Evolutionary conservation across 208 protist genomes (phyloP).

Genomic region (Crithidia bombi): DNA sequence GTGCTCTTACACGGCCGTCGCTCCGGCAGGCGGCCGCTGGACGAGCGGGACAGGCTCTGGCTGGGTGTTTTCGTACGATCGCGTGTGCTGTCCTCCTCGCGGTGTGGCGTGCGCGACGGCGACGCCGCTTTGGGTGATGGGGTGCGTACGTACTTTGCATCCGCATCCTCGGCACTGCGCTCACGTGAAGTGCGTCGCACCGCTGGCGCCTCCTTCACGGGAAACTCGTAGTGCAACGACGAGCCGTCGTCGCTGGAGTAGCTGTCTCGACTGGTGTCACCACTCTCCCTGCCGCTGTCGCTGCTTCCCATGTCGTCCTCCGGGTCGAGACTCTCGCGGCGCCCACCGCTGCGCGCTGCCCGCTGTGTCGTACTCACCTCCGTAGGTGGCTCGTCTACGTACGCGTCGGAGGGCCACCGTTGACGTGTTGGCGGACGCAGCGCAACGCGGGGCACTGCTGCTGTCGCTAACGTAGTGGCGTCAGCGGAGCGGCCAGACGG

Average conservation of each 20-base stretch:
- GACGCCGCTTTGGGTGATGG: slow-evolving; percentile 1
- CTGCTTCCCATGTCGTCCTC: slow-evolving; percentile 38
- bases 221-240: slow-evolving; percentile 11
- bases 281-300: slow-evolving; percentile 8
- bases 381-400: slow-evolving; percentile 33
- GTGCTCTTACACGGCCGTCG: neutral
- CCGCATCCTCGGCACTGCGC: neutral
- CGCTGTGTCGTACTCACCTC: slow-evolving; percentile 26
- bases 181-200: neutral
- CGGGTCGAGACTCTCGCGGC: slow-evolving; percentile 32
- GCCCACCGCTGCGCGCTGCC: neutral
- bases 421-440: slow-evolving; percentile 18
- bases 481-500: neutral
- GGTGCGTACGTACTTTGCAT: neutral
- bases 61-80: slow-evolving; percentile 3
- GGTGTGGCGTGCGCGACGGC: neutral
- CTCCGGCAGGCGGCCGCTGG: slow-evolving; percentile 2
- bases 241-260: slow-evolving; percentile 14
- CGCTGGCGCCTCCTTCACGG: slow-evolving; percentile 5
- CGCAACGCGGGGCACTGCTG: slow-evolving; percentile 9
- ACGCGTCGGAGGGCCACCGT: slow-evolving; percentile 37
- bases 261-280: slow-evolving; percentile 3
- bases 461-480: neutral
- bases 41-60: slow-evolving; percentile 2
- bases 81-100: neutral